Conservation (phyloP, 805 yeast genomes). For the Schizosaccharomyces lindneri region DNA sequence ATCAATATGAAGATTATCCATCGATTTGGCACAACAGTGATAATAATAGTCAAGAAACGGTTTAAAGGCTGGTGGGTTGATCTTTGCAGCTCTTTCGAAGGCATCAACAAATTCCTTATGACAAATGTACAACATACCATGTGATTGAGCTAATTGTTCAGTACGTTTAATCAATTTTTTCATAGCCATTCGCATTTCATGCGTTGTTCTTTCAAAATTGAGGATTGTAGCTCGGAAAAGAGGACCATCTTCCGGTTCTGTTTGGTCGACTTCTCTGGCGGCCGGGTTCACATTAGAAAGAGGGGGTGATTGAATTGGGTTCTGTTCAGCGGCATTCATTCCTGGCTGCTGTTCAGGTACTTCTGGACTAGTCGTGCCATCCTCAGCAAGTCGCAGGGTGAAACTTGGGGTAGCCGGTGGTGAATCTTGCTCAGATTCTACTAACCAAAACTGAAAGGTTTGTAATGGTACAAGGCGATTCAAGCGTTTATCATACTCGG, state of each 20-base stretch:
- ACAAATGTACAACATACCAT: slow-evolving; percentile 4
- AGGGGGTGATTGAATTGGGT: not conserved
- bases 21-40: slow-evolving; percentile 7
- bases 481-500: not conserved
- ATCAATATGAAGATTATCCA: not conserved
- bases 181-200: slow-evolving; percentile 13
- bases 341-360: not conserved
- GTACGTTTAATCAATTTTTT: slow-evolving; percentile 18
- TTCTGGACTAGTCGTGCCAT: not conserved
- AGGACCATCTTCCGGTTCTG: slow-evolving; percentile 22
- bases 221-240: slow-evolving; percentile 19
- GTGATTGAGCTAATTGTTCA: slow-evolving; percentile 14
- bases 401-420: not conserved
- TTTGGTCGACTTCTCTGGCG: slow-evolving; percentile 1
- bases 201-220: slow-evolving; percentile 16
- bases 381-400: not conserved
- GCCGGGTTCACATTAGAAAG: not conserved
- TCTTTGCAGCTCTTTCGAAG: slow-evolving; percentile 14
- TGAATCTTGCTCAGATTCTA: not conserved
- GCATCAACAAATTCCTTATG: slow-evolving; percentile 11
- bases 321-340: not conserved
- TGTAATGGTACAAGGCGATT: not conserved
- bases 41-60: slow-evolving; percentile 14
- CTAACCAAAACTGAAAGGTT: not conserved
- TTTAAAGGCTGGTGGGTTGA: slow-evolving; percentile 12